Conservation (phyloP, 106 monocot genomes). For the Phalaenopsis aphrodite region DNA sequence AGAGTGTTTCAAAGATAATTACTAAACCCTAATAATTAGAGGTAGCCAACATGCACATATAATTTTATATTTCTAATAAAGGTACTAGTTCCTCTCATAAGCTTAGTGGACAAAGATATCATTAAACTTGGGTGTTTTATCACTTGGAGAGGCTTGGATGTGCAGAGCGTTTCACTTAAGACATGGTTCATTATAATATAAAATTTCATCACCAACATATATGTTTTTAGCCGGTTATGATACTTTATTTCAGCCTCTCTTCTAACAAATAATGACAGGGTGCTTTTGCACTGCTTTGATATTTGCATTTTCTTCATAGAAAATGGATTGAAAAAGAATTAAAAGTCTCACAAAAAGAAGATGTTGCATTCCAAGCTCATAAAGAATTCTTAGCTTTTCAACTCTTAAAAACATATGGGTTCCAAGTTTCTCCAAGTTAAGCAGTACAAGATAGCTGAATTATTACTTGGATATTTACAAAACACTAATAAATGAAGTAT, state of each 20-base stretch:
- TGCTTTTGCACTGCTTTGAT: too few species aligned
- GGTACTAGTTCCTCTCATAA: slow-evolving; percentile 13
- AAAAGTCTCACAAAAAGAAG: not conserved
- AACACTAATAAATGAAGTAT: too few species aligned
- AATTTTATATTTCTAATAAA: too few species aligned
- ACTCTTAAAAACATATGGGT: slow-evolving; percentile 20
- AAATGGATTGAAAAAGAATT: slow-evolving; percentile 8
- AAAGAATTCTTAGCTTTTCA: slow-evolving; percentile 20
- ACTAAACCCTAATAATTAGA: too few species aligned
- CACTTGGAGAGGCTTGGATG: slow-evolving; percentile 21
- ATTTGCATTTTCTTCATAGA: not conserved
- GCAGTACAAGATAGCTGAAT: not conserved
- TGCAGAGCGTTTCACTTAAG: slow-evolving; percentile 12
- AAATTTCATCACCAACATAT: too few species aligned
- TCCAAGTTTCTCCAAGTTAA: slow-evolving; percentile 26
- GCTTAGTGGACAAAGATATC: slow-evolving; percentile 10
- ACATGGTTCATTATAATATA: too few species aligned
- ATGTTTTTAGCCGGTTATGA: too few species aligned
- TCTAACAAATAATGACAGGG: not conserved
- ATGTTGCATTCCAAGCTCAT: not conserved
- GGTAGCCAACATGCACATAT: not conserved
- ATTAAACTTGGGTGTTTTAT: slow-evolving; percentile 19
- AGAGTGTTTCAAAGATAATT: too few species aligned
- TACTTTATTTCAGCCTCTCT: too few species aligned
- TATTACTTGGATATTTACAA: too few species aligned